phyloP scores from a whole-genome alignment of 192 early-diverging fungal genomes.

The Coemansia sp. region DNA sequence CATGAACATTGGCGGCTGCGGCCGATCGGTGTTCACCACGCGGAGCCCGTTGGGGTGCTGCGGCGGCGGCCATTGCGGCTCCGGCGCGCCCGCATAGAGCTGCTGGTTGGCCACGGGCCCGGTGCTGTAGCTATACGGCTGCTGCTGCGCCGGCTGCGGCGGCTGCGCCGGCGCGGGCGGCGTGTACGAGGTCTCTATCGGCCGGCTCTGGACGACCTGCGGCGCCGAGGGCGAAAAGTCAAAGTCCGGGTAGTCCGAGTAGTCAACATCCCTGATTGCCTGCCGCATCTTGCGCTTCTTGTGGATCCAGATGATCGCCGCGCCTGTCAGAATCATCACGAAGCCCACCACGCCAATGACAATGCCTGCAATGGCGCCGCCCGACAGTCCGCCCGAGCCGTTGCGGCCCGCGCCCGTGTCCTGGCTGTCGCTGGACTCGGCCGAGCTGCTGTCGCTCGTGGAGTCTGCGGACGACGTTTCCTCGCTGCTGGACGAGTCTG shows the following conservation, averaged over 20 bases:
- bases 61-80: neutral
- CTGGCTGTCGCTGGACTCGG: neutral
- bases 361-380: slow-evolving; percentile 24
- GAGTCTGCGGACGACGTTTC: neutral
- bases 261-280: slow-evolving; percentile 2
- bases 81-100: neutral
- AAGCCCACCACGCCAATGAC: slow-evolving; percentile 14
- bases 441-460: neutral
- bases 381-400: slow-evolving; percentile 5
- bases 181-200: neutral
- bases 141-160: neutral
- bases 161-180: neutral
- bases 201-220: neutral
- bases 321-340: slow-evolving; percentile 7
- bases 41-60: slow-evolving; percentile 4
- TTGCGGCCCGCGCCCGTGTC: neutral
- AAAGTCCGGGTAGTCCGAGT: slow-evolving; percentile 11
- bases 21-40: neutral
- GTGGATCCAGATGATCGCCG: slow-evolving; percentile 5
- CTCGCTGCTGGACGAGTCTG: neutral
- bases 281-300: slow-evolving; percentile 3
- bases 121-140: slow-evolving; percentile 1
- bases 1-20: slow-evolving; percentile 6
- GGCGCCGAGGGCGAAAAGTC: neutral
- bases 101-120: neutral